Base-by-base conservation (phyloP, 257 asterid genomes). In the Rubia yunnanensis region DNA sequence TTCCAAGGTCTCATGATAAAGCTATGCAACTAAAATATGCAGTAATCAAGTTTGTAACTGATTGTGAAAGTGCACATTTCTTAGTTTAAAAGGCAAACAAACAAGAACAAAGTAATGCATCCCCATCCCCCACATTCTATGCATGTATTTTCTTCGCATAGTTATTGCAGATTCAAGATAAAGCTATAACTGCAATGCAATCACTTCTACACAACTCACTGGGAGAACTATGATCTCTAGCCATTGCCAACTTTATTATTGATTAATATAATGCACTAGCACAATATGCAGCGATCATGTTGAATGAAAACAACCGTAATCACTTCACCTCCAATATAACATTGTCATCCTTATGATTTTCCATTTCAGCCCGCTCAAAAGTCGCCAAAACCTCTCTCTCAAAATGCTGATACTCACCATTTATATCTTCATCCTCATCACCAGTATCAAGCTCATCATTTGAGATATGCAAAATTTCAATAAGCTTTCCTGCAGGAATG, bases 351-450 rank as follows among this genome's bases (percentile, higher is more conserved):
- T 80, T 81, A 44, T 88, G 77, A 75, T 83, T 80, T 64, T 90
- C 99, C 14, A 83, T 67, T 64, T 83, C 91, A 68, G 92, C 92
- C 82, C 99, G 84, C 35, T 77, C 80, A 58, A 94, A 90, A 63
- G 99, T 94, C 63, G 92, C 97, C 70, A 88, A 94, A 74, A 90
- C 97, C 96, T 94, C 99, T 69, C 76, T 83, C 75, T 90, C 92
- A 77, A 94, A 94, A 71, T 75, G 75, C 31, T 68, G 67, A 64
- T 67, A 73, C 70, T 89, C 97, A 72, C 82, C 95, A 79, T 80
- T 83, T 73, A 65, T 79, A 67, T 89, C 88, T 55, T 65, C 76
- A 46, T 50, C 71, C 17, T 76, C 75, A 31, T 82, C 91, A 64
- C 79, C 83, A 54, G 88, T 82, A 67, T 85, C 96, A 60, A 76